Conservation (phyloP, 768 basidiomycete genomes). For the Tricholoma sp. region DNA sequence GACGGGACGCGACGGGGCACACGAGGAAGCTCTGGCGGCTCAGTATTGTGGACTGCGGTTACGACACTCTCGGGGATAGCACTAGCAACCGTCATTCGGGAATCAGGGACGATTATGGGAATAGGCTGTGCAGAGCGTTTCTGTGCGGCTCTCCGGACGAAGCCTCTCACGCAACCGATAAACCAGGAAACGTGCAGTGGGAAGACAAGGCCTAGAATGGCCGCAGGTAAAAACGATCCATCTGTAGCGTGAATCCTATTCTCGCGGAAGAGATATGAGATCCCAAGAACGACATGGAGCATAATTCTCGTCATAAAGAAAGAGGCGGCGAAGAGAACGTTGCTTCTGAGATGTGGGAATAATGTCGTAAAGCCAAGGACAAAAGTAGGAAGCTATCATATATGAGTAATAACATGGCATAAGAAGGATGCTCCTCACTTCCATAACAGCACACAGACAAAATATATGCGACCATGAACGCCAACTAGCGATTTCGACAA, state of each 20-base stretch:
- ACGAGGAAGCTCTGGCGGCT: not conserved
- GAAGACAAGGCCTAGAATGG: slow-evolving; percentile 35
- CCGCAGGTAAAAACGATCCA: slow-evolving; percentile 34
- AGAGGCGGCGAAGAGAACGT: slow-evolving; percentile 40
- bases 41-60: not conserved
- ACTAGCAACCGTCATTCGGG: not conserved
- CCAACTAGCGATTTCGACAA: slow-evolving; percentile 3
- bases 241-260: slow-evolving; percentile 23
- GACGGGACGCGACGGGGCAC: not conserved
- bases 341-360: slow-evolving; percentile 38
- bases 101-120: not conserved
- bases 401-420: not conserved
- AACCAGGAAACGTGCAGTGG: slow-evolving; percentile 55
- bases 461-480: slow-evolving; percentile 1
- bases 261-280: slow-evolving; percentile 20
- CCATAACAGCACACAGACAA: not conserved
- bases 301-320: slow-evolving; percentile 51
- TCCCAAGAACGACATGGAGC: slow-evolving; percentile 36
- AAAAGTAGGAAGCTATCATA: slow-evolving; percentile 45
- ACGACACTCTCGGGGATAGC: not conserved
- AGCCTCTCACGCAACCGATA: slow-evolving; percentile 41
- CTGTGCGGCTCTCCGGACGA: slow-evolving; percentile 25
- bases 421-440: slow-evolving; percentile 33
- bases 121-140: not conserved
- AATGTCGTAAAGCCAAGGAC: slow-evolving; percentile 43